These are phyloP conservation scores for Acacia melanoxylon DNA, from an alignment of 306 rosid species.

Conservation along the genomic window DNA sequence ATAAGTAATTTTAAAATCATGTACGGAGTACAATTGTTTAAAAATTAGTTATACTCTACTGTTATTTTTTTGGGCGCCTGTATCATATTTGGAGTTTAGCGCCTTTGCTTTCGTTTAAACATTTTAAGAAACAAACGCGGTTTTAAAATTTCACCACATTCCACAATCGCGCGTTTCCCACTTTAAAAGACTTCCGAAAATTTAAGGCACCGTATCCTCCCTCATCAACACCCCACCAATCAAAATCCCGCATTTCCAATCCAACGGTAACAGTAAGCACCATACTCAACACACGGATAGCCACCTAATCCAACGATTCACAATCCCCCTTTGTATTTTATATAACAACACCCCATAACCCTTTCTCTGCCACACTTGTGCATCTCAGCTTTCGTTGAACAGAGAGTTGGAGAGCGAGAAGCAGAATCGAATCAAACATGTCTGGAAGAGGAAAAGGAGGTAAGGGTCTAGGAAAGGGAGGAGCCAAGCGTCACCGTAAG, in stretches of 20 bases:
- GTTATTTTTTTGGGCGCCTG: not conserved
- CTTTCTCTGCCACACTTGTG: not conserved
- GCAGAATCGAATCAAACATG: conserved; percentile 21
- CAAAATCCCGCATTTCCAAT: conserved; percentile 7
- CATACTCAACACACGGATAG: conserved; percentile 15
- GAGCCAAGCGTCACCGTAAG: conserved; percentile 67
- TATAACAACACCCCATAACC: not conserved
- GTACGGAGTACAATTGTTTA: no score
- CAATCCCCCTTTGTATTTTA: not conserved
- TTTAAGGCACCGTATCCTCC: conserved; percentile 4
- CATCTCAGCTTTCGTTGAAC: not conserved
- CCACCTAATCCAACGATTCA: conserved; percentile 22
- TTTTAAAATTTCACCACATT: not conserved
- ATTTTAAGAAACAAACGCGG: not conserved
- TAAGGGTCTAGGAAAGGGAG: conserved; percentile 65
- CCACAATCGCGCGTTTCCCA: conserved; percentile 14
- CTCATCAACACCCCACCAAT: conserved; percentile 30
- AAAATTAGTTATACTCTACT: no score
- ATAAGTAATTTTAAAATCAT: no score
- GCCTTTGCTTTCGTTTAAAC: not conserved
- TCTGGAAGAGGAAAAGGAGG: conserved; percentile 77
- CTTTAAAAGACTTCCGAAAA: not conserved
- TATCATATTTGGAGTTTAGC: not conserved
- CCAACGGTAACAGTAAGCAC: conserved; percentile 16
- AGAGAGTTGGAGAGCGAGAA: not conserved